These are phyloP conservation scores for Castanospermum australe DNA, from an alignment of 306 rosid genomes.

Conservation along the genomic window DNA sequence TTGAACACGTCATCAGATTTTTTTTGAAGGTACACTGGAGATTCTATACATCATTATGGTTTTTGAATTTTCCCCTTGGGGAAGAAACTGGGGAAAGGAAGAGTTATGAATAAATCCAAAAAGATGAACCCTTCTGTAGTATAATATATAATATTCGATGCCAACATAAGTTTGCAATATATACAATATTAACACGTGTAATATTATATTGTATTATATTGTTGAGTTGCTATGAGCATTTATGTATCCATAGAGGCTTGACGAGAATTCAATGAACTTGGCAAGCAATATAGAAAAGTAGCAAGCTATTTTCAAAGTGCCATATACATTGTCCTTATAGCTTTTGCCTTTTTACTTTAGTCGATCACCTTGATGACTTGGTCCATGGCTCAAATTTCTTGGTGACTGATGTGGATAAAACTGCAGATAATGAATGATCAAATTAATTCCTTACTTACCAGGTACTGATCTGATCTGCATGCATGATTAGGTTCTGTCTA, in stretches of 20 bases:
- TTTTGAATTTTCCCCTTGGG: too few relatives aligned
- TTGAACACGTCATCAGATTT: too few relatives aligned
- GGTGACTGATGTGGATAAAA: conserved; percentile 18
- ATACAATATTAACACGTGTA: too few relatives aligned
- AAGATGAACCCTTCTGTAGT: too few relatives aligned
- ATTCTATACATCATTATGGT: too few relatives aligned
- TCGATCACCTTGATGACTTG: too few relatives aligned
- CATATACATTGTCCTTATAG: background rate
- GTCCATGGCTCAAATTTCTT: background rate
- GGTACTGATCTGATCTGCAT: background rate
- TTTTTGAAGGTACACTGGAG: too few relatives aligned
- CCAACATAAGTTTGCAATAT: background rate
- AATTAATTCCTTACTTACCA: background rate
- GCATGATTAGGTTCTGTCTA: conserved; percentile 11
- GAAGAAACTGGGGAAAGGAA: background rate
- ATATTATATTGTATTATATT: too few relatives aligned
- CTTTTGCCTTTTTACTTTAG: too few relatives aligned
- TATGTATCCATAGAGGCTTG: background rate
- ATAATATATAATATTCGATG: background rate
- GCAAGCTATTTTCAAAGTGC: conserved; percentile 1
- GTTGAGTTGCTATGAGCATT: background rate
- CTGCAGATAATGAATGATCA: conserved; percentile 4
- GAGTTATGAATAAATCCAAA: background rate
- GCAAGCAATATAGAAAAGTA: background rate
- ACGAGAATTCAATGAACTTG: background rate